Base-by-base conservation (phyloP, 176 grass and related monocot species). In the Bolboschoenus planiculmis region DNA sequence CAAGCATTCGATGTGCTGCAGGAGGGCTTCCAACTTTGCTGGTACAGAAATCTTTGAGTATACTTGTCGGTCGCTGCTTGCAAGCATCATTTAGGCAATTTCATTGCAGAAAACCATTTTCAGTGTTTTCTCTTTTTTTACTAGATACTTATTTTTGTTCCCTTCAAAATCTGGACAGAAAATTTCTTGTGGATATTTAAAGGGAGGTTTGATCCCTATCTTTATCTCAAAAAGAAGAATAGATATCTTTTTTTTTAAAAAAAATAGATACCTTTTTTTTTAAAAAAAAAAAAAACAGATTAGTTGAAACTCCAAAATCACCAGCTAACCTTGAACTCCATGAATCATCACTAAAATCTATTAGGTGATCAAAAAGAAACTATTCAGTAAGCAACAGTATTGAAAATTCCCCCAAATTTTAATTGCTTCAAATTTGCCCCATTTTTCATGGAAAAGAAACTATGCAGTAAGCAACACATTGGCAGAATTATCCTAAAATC, bases 41-140 rank as follows among this genome's bases (percentile, higher is more conserved):
- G 71, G 71, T 85, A 58, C 83, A 18, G 48, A 60, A 21, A 78
- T 51, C 59, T 29, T 47, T 53, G 10, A 65, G 47, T 16, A 36
- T 35, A 7, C 26, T 65, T 34, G 20, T 79, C 47, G 57, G 60
- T 66, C 56, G 24, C 60, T 83, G 80, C 58, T 31, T 83, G 80
- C 44, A 50, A 83, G 54, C 40, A 50, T 31, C 80, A 50, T 64
- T 31, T 0, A 26, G 58, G 80, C 66, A 82, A 63, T 29, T 47
- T 15, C n/a, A 53, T 56, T 35, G 56, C 48, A 79, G 31, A 65
- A 65, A 36, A 14, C 29, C 6, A 57, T 57, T 57, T 24, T 21
- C 56, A 58, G n/a, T n/a, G n/a, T n/a, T n/a, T n/a, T n/a, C n/a
- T n/a, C n/a, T n/a, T n/a, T n/a, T n/a, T n/a, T n/a, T n/a, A n/a